Evolutionary conservation across 257 asterid species (phyloP), one percentile per base, ranked within the genome.

Genomic region (Nyctanthes arbortristis): DNA sequence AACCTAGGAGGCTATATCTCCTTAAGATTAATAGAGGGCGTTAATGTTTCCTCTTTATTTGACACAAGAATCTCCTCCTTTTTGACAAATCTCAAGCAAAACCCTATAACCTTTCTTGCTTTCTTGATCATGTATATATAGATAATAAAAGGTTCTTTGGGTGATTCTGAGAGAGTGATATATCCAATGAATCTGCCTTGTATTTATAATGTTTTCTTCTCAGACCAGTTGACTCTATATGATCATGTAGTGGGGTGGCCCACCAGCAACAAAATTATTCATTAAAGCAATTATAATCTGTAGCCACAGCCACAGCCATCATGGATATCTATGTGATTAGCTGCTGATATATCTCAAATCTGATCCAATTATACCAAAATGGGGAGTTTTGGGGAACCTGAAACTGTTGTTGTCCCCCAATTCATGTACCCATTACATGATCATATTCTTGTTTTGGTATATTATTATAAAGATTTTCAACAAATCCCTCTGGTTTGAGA

Each of bases 331-430:
- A n/a, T n/a, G n/a, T n/a, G n/a, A n/a, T n/a, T n/a, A n/a, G n/a
- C n/a, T n/a, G n/a, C n/a, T n/a, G n/a, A n/a, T n/a, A n/a, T n/a
- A n/a, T n/a, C n/a, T n/a, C n/a, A n/a, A n/a, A 67, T 20, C 4
- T 14, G 20, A 27, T 58, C 47, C 30, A 34, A 25, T 28, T n/a
- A n/a, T n/a, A n/a, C 47, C 74, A 13, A 33, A 30, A 61, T 65
- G 45, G 65, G 65, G 34, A 32, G 56, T 33, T 64, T 37, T 20
- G 62, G 77, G 84, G 84, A 76, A 76, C 84, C 74, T 69, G 73
- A 25, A 69, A 73, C 70, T 76, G 81, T 76, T 78, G 77, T 30
- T 76, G 84, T 80, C 77, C 84, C 84, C 84, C 81, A 76, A 61
- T 75, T 55, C 61, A 47, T 31, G 45, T 62, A 77, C 76, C 81